phyloP scores from a whole-genome alignment of 192 early-diverging fungal genomes.

The Nowakowskiella sp. region DNA sequence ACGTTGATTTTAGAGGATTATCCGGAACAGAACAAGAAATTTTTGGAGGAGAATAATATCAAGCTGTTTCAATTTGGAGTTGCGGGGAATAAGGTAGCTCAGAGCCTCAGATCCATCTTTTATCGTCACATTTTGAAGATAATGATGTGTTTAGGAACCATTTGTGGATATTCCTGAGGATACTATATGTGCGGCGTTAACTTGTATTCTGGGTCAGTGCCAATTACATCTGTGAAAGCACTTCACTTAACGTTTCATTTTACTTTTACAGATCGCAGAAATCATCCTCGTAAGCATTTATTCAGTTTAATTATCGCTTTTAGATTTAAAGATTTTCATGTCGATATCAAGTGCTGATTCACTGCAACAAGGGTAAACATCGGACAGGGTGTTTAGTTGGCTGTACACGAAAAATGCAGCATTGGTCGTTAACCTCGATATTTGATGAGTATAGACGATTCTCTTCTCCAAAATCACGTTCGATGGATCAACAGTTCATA shows the following conservation, averaged over 20 bases:
- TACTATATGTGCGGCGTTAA: conserved; percentile 40
- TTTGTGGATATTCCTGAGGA: conserved; percentile 51
- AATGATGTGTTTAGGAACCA: conserved; percentile 26
- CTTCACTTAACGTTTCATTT: no score
- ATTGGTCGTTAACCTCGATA: conserved; percentile 90
- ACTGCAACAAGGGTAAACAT: conserved; percentile 99
- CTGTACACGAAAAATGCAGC: conserved; percentile 85
- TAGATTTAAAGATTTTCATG: neutral
- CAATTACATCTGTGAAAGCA: no score
- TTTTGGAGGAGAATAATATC: conserved; percentile 80
- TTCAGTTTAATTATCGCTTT: neutral
- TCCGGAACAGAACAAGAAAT: conserved; percentile 86
- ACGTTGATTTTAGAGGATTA: conserved; percentile 97
- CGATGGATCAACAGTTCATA: conserved; percentile 55
- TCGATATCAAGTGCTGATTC: conserved; percentile 62
- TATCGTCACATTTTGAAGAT: neutral
- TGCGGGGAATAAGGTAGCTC: conserved; percentile 79
- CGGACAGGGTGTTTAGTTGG: conserved; percentile 97
- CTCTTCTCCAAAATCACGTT: conserved; percentile 49
- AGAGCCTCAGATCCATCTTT: neutral
- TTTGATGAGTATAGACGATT: conserved; percentile 95
- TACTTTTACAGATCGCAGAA: conserved; percentile 26
- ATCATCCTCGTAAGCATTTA: conserved; percentile 34
- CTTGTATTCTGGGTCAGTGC: conserved; percentile 33
- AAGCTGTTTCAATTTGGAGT: conserved; percentile 91